Evolutionary conservation across 1,284 basidiomycete genomes (phyloP), one percentile per base, ranked within the genome.

Genomic region (Anthracocystis panici-leucophaei): DNA sequence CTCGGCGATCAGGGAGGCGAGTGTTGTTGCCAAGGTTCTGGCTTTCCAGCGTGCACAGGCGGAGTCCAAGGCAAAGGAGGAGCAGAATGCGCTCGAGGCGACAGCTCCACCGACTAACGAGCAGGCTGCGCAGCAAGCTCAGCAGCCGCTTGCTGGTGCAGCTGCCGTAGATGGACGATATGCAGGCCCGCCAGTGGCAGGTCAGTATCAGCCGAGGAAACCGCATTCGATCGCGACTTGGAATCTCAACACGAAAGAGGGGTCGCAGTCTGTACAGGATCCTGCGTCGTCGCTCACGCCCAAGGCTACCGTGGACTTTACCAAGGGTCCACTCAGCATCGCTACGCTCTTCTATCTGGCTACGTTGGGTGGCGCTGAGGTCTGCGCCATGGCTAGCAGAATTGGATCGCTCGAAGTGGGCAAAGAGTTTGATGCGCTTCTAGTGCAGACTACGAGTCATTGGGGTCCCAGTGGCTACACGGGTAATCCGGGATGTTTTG

Each of bases 341-440:
- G 87, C 92, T 8, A 91, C 93, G 1, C 88, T 97, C 50, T 88
- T 97, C 73, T 92, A 94, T 87, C 90, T 98, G 50, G 95, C 96
- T 10, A 99, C 95, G 3, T 87, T 92, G 29, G 95, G 96, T 44
- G 96, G 96, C 1, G 96, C 96, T 0, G 88, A 91, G 35, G 90
- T 98, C 0, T 95, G 93, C 82, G 88, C 89, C 55, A 86, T 97
- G 31, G 88, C 90, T 41, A 85, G 90, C 49, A 88, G 88, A 41
- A 88, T 93, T n/a, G 96, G 95, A 10, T 91, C 91, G 27, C 92
- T 99, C 64, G 88, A 87, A 25, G 87, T 88, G 0, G 94, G 94
- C 2, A 95, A 94, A 86, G 91, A 91, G 72, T 98, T 98, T 82
- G 95, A 99, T 84, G 95, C 95, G 1, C 87, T 98, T 12, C 78